Percentiles rank a stretch among this genome's conserved stretches.
Conservation (phyloP, 768 basidiomycete genomes). For the Pleurotus sapidus region DNA sequence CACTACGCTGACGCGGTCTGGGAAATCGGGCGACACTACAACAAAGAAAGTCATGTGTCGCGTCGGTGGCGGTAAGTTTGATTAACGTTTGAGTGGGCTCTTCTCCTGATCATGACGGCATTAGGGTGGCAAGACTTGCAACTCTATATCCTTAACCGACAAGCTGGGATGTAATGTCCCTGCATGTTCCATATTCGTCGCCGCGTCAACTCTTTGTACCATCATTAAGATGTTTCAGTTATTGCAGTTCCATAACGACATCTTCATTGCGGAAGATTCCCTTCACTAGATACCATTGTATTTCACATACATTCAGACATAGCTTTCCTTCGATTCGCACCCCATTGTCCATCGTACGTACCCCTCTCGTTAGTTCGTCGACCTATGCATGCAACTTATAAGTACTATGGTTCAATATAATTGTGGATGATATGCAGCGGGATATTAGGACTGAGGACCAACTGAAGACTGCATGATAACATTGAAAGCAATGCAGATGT, state of each 20-base stretch:
- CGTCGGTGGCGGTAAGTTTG: slow-evolving; percentile 73
- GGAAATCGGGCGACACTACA: slow-evolving; percentile 45
- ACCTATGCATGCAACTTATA: too few species aligned
- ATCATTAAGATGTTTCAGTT: not conserved
- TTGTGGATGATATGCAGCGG: too few species aligned
- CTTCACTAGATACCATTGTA: too few species aligned
- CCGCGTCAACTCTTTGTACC: not conserved
- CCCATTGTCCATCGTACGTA: too few species aligned
- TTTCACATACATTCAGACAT: too few species aligned
- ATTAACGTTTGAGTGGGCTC: not conserved
- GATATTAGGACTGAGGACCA: too few species aligned
- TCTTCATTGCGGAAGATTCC: too few species aligned
- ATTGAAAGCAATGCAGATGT: too few species aligned
- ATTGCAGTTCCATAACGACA: not conserved
- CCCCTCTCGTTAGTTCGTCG: too few species aligned
- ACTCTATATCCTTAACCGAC: slow-evolving; percentile 74
- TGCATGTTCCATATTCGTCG: not conserved
- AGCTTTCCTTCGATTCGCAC: too few species aligned
- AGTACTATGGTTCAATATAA: too few species aligned
- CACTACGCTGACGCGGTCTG: slow-evolving; percentile 70
- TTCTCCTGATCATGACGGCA: not conserved
- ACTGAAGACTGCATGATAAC: too few species aligned
- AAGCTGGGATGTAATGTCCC: slow-evolving; percentile 52
- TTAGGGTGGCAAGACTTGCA: slow-evolving; percentile 80
- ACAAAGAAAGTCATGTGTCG: slow-evolving; percentile 91